phyloP scores from a whole-genome alignment of 23 red algal species.

The Gracilaria gracilis region DNA sequence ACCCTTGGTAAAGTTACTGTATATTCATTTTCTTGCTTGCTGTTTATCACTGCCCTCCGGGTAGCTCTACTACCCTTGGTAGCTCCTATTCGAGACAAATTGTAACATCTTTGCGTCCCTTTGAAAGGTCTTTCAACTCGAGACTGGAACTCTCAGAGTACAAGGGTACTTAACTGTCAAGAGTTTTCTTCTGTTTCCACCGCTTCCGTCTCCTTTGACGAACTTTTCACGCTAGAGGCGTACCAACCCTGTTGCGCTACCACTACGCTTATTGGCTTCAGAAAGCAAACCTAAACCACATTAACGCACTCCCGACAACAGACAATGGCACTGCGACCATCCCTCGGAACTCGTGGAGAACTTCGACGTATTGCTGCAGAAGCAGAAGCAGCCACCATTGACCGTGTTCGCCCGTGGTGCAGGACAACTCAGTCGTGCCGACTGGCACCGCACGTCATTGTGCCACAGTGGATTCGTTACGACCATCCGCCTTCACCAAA shows the following conservation, averaged over 20 bases:
- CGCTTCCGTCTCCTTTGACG: background rate
- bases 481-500: constrained; percentile 43
- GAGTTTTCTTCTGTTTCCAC: background rate
- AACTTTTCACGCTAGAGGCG: background rate
- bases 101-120: background rate
- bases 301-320: background rate
- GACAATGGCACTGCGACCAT: constrained; percentile 40
- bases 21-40: too few species aligned
- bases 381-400: constrained; percentile 59
- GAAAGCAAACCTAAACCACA: background rate
- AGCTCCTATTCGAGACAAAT: background rate
- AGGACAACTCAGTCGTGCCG: constrained; percentile 42
- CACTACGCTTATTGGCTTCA: background rate
- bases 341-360: constrained; percentile 76
- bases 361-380: constrained; percentile 66
- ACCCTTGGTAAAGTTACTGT: too few species aligned
- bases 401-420: constrained; percentile 75
- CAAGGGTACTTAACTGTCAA: background rate
- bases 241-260: background rate
- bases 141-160: background rate
- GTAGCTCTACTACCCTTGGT: too few species aligned
- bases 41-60: too few species aligned
- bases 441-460: constrained; percentile 69
- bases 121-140: background rate
- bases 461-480: constrained; percentile 67